Base-by-base conservation (phyloP, 805 yeast species). In the Metschnikowia cerradonensis region DNA sequence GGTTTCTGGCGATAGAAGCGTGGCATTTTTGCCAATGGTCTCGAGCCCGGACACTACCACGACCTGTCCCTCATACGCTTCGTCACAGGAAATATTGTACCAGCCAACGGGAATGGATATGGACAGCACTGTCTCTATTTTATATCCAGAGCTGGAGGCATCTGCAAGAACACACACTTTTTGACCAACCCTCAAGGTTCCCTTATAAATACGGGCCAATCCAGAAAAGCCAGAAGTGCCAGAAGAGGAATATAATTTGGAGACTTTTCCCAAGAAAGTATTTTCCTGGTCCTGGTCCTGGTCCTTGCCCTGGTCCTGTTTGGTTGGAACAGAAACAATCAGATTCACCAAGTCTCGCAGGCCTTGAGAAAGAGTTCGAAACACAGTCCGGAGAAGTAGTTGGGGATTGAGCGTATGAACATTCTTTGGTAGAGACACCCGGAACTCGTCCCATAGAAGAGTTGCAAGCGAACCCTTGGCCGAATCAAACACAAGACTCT, bases 31-130 rank as follows among this genome's bases (percentile, higher is more conserved):
- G 15, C 76, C 73, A 39, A 86, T 73, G 26, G 75, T 69, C 1
- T 73, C 59, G 23, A 88, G 66, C 1, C 95, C 95, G 5, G 80
- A 75, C 0, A 90, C 66, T 4, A 90, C 60, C 0, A 83, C 91
- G 40, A 88, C 68, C n/a, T 80, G 77, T 0, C 97, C 97, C 1
- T 80, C 78, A 3, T 77, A 70, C 0, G 84, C 82, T 15, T 73
- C 73, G 1, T 72, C 66, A 0, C 86, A 75, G 0, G 80, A 76
- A 2, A 84, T 66, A 31, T 76, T 77, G 63, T 88, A 90, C 55
- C 96, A 74, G 0, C 91, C 91, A 43, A 89, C 83, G 41, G 88
- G 76, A 0, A 90, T 54, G 58, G 68, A 77, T 3, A 84, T 62
- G 31, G 68, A 73, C 15, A 67, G 69, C 1, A 82, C 57, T 5